These are phyloP conservation scores for Pseudonitzschia delicatissima DNA, from an alignment of 108 stramenopile genomes.

Conservation along the genomic window DNA sequence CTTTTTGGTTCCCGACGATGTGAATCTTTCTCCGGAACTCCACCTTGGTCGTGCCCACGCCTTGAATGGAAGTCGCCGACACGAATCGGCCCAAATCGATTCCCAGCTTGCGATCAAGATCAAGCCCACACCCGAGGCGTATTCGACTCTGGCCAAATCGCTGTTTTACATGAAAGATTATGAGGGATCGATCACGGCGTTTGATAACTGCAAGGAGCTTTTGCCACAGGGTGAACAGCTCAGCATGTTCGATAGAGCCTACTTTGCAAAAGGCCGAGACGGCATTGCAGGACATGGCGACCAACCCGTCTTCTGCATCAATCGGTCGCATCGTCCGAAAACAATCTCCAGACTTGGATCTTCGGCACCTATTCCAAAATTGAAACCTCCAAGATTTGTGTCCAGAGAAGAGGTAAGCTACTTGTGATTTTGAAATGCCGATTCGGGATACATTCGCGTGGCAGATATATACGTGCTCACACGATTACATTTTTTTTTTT, in stretches of 20 bases:
- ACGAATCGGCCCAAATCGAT: conserved; percentile 79
- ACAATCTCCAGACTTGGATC: conserved; percentile 10
- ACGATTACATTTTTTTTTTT: neutral
- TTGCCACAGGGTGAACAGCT: conserved; percentile 62
- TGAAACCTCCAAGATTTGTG: conserved; percentile 84
- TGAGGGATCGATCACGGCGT: conserved; percentile 63
- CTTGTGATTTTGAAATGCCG: neutral
- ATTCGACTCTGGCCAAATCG: conserved; percentile 83
- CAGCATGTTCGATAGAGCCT: conserved; percentile 83
- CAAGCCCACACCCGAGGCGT: conserved; percentile 74
- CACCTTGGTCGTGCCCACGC: conserved; percentile 83
- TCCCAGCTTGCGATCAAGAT: conserved; percentile 68
- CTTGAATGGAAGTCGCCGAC: conserved; percentile 78
- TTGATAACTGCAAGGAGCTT: conserved; percentile 57
- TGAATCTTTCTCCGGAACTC: conserved; percentile 71
- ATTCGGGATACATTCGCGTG: too few relatives aligned
- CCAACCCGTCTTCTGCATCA: conserved; percentile 8
- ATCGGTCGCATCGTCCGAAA: conserved; percentile 3
- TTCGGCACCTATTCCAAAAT: conserved; percentile 65
- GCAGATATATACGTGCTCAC: neutral
- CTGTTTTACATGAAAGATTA: conserved; percentile 83
- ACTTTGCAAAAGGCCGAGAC: conserved; percentile 73
- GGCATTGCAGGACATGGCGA: conserved; percentile 51
- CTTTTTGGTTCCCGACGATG: conserved; percentile 80
- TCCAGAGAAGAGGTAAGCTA: conserved; percentile 67